phyloP scores from a whole-genome alignment of 2,329 filamentous ascomycete genomes.

The Arthrinium phaeospermum region DNA sequence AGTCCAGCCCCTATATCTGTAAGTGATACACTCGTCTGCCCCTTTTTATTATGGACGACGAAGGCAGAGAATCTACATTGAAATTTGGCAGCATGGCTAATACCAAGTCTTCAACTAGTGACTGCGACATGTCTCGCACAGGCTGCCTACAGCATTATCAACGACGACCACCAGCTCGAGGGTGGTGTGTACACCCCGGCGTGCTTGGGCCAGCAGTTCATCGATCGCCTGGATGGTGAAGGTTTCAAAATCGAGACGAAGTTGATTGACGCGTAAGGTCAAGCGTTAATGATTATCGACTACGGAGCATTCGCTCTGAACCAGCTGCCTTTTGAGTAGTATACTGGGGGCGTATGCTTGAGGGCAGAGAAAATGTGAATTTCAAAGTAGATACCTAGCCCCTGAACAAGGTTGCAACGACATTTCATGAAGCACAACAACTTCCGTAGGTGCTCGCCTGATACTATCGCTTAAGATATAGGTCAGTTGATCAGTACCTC shows the following conservation, averaged over 20 bases:
- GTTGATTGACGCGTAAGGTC: constrained; percentile 41
- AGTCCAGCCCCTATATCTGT: constrained; percentile 70
- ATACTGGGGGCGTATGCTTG: neutral
- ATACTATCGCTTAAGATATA: neutral
- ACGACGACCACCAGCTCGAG: constrained; percentile 63
- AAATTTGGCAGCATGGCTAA: neutral
- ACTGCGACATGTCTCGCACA: constrained; percentile 69
- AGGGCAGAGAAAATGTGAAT: neutral
- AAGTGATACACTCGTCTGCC: constrained; percentile 39
- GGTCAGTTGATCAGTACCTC: neutral
- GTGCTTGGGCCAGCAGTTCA: constrained; percentile 69
- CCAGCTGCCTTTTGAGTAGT: neutral
- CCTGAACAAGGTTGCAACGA: neutral
- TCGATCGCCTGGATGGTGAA: constrained; percentile 65
- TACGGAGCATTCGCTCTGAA: neutral
- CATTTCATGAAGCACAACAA: neutral
- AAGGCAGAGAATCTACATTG: neutral
- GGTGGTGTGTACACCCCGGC: constrained; percentile 77
- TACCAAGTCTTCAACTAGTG: constrained; percentile 48
- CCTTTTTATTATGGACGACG: neutral
- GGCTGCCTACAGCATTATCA: constrained; percentile 68
- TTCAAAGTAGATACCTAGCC: neutral
- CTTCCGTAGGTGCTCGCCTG: neutral
- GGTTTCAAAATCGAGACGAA: constrained; percentile 69
- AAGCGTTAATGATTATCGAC: neutral